A percentile compares a stretch with the other conserved stretches of the same genome.
phyloP scores from a whole-genome alignment of 2,329 filamentous ascomycete genomes.

The Ascochyta koolunga region DNA sequence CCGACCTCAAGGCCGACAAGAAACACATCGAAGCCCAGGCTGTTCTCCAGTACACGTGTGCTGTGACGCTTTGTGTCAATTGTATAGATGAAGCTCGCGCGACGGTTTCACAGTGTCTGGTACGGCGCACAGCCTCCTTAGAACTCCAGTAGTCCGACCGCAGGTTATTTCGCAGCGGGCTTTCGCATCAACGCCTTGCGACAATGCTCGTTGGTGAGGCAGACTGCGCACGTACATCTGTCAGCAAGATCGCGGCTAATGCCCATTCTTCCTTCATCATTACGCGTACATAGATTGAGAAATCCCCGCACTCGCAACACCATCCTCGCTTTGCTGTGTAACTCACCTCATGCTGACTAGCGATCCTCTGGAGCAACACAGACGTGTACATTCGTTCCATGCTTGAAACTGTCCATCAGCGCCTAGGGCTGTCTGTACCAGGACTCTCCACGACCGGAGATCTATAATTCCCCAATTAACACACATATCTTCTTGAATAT shows the following conservation, averaged over 20 bases:
- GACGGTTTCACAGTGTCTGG: constrained; percentile 12
- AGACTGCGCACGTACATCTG: constrained; percentile 1
- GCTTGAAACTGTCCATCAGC: background rate
- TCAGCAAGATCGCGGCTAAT: constrained; percentile 1
- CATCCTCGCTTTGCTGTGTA: background rate
- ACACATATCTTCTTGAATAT: background rate
- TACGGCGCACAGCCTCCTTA: constrained; percentile 10
- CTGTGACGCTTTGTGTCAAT: constrained; percentile 6
- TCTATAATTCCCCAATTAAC: background rate
- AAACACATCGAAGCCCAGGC: background rate
- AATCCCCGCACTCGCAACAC: constrained; percentile 6
- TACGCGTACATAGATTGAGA: constrained; percentile 7
- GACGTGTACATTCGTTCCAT: background rate
- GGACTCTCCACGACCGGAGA: background rate
- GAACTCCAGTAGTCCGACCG: constrained; percentile 2
- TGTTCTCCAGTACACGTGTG: background rate
- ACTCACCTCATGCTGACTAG: background rate
- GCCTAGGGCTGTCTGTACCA: background rate
- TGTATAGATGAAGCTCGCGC: constrained; percentile 12
- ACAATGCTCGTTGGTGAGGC: constrained; percentile 1
- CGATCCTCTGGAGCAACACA: background rate
- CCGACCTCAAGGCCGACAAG: background rate
- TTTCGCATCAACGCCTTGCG: constrained; percentile 1
- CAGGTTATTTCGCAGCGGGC: background rate
- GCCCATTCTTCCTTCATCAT: constrained; percentile 1